Evolutionary conservation across 169 alveolate genomes (phyloP), one percentile per base, ranked within the genome.

Genomic region (Plasmodium berghei): DNA sequence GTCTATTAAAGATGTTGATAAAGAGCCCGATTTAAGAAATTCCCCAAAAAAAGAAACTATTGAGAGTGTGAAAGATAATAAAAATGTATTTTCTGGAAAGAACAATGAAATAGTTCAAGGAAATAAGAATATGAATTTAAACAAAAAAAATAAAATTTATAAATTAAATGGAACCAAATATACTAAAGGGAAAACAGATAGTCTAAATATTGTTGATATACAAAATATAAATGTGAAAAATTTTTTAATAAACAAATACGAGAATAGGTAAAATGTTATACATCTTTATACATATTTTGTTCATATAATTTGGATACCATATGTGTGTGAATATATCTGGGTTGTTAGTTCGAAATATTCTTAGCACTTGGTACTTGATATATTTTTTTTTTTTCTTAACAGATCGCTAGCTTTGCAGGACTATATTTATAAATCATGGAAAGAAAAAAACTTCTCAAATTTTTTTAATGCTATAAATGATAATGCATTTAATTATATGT

Each of bases 221-320:
- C 89, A 77, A 45, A 77, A 77, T 46, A 77, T 75, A 26, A 63
- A 62, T 77, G 61, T 77, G 45, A 67, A 69, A 45, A 20, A 54
- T 24, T 77, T 20, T 63, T 24, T 63, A 14, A 12, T 63, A 14
- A 40, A 49, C 24, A 42, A 14, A 14, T 9, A 10, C 18, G 70
- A 77, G 49, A 18, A 6, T 20, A 55, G 89, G 89, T 77, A 54
- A 16, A 48, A 18, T 9, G 3, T 12, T 16, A 3, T 0, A 14
- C 10, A 52, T 3, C 24, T 52, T 12, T 59, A 10, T 40, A 46
- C 34, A 22, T 28, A 20, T 28, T 12, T 34, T 59, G 24, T 40
- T 26, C 34, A 22, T 28, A 24, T 52, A 14, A 52, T 52, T 52
- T 16, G 4, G 1, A 52, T 12, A 52, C 0, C 4, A 52, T 16